Conservation (phyloP, 495 filamentous ascomycete genomes). For the Copromyces sp. region DNA sequence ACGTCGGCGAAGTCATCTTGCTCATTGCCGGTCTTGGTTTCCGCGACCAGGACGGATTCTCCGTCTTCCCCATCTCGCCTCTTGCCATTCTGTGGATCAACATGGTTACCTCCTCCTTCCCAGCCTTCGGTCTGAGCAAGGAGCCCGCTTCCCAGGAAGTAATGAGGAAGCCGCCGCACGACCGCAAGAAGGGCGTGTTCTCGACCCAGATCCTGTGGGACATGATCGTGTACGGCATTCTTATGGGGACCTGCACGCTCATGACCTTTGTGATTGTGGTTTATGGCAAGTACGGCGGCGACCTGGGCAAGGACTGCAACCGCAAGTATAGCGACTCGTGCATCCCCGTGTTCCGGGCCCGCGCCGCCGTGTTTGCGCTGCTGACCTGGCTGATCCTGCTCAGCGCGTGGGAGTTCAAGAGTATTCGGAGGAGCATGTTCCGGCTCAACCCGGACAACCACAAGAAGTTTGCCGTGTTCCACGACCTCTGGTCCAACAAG, state of each 20-base stretch:
- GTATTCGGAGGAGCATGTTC: slow-evolving; percentile 60
- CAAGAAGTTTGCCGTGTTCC: slow-evolving; percentile 44
- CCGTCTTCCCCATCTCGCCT: slow-evolving; percentile 66
- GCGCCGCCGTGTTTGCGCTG: slow-evolving; percentile 66
- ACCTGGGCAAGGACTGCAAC: slow-evolving; percentile 60
- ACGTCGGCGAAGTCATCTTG: slow-evolving; percentile 64
- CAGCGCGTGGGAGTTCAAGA: slow-evolving; percentile 67
- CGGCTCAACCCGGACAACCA: slow-evolving; percentile 48
- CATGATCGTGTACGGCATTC: slow-evolving; percentile 62
- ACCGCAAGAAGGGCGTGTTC: slow-evolving; percentile 58
- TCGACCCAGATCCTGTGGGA: slow-evolving; percentile 58
- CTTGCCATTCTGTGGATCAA: slow-evolving; percentile 73
- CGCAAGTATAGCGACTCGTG: slow-evolving; percentile 43
- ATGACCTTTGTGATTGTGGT: slow-evolving; percentile 59
- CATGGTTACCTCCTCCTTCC: slow-evolving; percentile 65
- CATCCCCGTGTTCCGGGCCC: slow-evolving; percentile 59
- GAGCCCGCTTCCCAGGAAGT: slow-evolving; percentile 58
- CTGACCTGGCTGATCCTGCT: slow-evolving; percentile 66
- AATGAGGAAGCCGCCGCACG: slow-evolving; percentile 61
- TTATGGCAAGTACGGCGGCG: slow-evolving; percentile 46
- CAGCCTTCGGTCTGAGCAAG: slow-evolving; percentile 64
- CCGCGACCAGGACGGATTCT: slow-evolving; percentile 51
- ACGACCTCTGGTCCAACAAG: slow-evolving; percentile 57
- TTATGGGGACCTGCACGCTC: slow-evolving; percentile 59
- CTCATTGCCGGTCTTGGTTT: slow-evolving; percentile 64